phyloP scores from a whole-genome alignment of 2,329 filamentous ascomycete species.

The Fusarium secorum region DNA sequence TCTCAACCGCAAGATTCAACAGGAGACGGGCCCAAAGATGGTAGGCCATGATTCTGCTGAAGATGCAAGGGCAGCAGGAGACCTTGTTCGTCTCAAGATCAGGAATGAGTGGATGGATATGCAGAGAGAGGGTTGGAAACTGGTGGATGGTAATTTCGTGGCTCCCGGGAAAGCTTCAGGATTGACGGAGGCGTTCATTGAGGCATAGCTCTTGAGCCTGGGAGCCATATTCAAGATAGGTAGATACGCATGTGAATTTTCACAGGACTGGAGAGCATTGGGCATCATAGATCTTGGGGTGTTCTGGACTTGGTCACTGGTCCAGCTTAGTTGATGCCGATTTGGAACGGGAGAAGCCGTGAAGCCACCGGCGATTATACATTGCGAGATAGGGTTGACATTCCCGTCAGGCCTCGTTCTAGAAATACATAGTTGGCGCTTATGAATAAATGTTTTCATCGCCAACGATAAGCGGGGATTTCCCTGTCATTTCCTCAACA shows the following conservation, averaged over 20 bases:
- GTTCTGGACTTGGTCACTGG: background rate
- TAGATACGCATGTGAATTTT: background rate
- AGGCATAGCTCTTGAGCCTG: slow-evolving; percentile 32
- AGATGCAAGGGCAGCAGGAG: slow-evolving; percentile 87
- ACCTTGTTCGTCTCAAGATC: slow-evolving; percentile 78
- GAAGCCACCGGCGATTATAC: slow-evolving; percentile 22
- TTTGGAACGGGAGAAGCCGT: background rate
- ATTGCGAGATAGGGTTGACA: slow-evolving; percentile 38
- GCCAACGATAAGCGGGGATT: slow-evolving; percentile 49
- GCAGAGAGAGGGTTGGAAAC: slow-evolving; percentile 71
- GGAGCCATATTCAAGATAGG: background rate
- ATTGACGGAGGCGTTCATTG: slow-evolving; percentile 52
- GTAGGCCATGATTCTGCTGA: slow-evolving; percentile 90
- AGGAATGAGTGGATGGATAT: slow-evolving; percentile 73
- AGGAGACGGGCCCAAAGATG: slow-evolving; percentile 59
- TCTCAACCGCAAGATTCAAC: slow-evolving; percentile 81
- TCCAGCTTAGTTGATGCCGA: background rate
- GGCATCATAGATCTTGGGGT: background rate
- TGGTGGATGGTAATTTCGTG: slow-evolving; percentile 60
- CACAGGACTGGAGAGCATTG: background rate
- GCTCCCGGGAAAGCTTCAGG: slow-evolving; percentile 45
- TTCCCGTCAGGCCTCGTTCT: slow-evolving; percentile 41
- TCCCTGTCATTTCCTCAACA: slow-evolving; percentile 36
- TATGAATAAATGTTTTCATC: slow-evolving; percentile 37
- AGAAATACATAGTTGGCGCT: slow-evolving; percentile 49